Base-by-base conservation (phyloP, 345 rosid genomes). In the Citrus maxima region DNA sequence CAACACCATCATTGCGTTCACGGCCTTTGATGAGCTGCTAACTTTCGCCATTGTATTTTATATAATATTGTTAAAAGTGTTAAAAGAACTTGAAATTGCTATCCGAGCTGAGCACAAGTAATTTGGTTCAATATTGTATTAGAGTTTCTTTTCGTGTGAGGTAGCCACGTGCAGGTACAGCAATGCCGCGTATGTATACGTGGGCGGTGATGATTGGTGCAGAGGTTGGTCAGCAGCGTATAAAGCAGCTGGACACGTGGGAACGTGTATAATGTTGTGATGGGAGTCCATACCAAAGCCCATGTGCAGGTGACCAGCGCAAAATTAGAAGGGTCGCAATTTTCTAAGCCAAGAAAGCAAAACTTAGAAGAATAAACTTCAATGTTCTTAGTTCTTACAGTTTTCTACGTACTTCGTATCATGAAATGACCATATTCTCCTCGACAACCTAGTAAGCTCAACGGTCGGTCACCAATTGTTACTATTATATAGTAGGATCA, bases 1-100 rank as follows among this genome's bases (percentile, higher is more conserved):
- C 13, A 65, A 46, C 32, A 60, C 77, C 59, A 70, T 67, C 35
- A 56, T 27, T 42, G 3, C 8, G 54, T 46, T 46, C 51, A 67
- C 5, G 18, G 59, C 74, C 34, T 68, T 73, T 16, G 54, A 3
- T 18, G 51, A 46, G 18, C 74, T 32, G 63, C 25, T 67, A 28
- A 49, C 55, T 25, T 30, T 60, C 12, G 79, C 70, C 77, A 77
- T 77, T 32, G 4, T 1, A 58, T 28, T 64, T 32, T 32, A 32
- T 32, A 32, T 32, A 32, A 32, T 42, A 38, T 38, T 7, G 42
- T 38, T 38, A 2, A 9, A 38, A 37, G 40, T 42, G 4, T 42
- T 12, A 1, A 42, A 32, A 65, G 46, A 35, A 21, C 16, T 35
- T 2, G 25, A 35, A 66, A 30, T 6, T 30, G 67, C 37, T 63